Base-by-base conservation (phyloP, 805 yeast species). In the Priceomyces fermenticarens region DNA sequence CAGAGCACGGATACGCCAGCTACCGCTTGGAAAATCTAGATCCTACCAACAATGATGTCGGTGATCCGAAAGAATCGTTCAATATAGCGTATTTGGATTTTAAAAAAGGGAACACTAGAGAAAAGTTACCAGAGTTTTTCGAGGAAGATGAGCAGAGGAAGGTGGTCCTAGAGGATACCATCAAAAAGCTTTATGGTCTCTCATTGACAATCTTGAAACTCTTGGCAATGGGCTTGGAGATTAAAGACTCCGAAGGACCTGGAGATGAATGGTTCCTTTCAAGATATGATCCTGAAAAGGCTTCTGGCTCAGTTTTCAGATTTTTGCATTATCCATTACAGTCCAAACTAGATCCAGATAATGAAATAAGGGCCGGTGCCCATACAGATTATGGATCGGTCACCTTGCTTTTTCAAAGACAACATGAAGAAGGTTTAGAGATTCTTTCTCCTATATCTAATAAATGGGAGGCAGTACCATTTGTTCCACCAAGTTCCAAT, bases 351-450 rank as follows among this genome's bases (percentile, higher is more conserved):
- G 70, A 63, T 39, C 78, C 80, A 6, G 80, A 78, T 43, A 73
- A 78, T 16, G 75, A 70, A 15, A 73, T 83, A 36, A 69, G 88
- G 39, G 93, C 93, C 3, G 95, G 95, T 32, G 93, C 95, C 5
- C 95, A 87, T 50, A 86, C 95, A 0, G 95, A 87, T 55, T 86
- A 86, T 53, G 95, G 95, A 3, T 75, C 87, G 1, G 63, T 84
- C 45, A 85, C 95, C 0, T 60, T 86, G 26, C 63, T 87, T 39
- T 83, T 87, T 59, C 95, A 86, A 59, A 75, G 79, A 41, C 67
- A 73, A 48, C 77, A 74, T 34, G 86, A 85, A 55, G 88, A 83
- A 52, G 95, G 95, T 4, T 67, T 85, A 35, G 88, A 85, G 53
- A 72, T 85, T 25, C 67, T 68, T 46, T 77, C 82, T 0, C 83